A percentile compares a stretch with the other conserved stretches of the same genome.
These are phyloP conservation scores for Aspergillaceae sp. DNA, from an alignment of 2,329 filamentous ascomycete species.

Conservation along the genomic window DNA sequence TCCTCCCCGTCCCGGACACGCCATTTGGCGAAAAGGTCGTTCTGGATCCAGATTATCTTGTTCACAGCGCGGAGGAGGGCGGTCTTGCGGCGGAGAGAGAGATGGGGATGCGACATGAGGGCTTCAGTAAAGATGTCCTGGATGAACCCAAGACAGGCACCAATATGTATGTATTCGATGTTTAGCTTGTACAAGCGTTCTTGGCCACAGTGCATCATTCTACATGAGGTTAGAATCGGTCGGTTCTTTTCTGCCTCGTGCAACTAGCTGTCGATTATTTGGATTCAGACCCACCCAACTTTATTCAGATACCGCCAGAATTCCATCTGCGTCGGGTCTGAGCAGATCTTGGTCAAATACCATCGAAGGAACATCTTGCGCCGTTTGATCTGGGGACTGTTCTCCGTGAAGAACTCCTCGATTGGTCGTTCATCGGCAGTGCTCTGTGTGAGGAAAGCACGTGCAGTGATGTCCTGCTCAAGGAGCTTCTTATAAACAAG, in stretches of 20 bases:
- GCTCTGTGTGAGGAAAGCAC: constrained; percentile 57
- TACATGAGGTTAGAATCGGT: constrained; percentile 15
- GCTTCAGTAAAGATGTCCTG: constrained; percentile 71
- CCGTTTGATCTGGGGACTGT: constrained; percentile 65
- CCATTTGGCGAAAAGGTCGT: constrained; percentile 78
- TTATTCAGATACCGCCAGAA: constrained; percentile 82
- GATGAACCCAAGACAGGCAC: constrained; percentile 62
- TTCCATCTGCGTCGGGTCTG: constrained; percentile 64
- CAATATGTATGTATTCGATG: constrained; percentile 73
- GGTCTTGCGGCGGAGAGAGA: constrained; percentile 60
- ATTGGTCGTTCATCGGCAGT: constrained; percentile 59
- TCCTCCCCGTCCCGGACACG: constrained; percentile 63
- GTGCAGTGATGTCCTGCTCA: constrained; percentile 71
- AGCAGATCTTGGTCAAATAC: constrained; percentile 66
- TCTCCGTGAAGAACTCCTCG: constrained; percentile 55
- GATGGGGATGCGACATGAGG: constrained; percentile 60
- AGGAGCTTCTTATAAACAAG: constrained; percentile 77
- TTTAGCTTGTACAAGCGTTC: constrained; percentile 64
- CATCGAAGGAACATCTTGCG: constrained; percentile 70
- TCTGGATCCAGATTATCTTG: constrained; percentile 83
- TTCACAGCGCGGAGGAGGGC: constrained; percentile 65
- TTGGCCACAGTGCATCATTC: constrained; percentile 72
- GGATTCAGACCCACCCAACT: constrained; percentile 52
- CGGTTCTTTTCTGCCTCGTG: no score
- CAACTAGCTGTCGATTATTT: no score